These are phyloP conservation scores for Citrus inodora DNA, from an alignment of 345 rosid genomes.

Conservation along the genomic window DNA sequence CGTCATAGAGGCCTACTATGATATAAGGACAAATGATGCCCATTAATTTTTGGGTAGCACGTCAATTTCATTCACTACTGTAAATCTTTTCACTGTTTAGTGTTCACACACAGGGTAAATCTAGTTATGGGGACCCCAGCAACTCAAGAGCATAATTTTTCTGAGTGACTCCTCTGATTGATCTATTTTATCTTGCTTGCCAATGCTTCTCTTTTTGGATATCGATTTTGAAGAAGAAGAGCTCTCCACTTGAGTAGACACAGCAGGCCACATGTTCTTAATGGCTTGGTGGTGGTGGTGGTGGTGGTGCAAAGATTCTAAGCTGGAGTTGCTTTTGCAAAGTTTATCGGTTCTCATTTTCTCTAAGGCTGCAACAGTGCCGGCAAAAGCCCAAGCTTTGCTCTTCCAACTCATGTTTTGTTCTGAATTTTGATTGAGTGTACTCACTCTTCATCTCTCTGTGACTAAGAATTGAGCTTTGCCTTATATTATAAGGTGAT, in stretches of 20 bases:
- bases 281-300: slow-evolving; percentile 9
- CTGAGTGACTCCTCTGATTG: slow-evolving; percentile 14
- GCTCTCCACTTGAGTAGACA: slow-evolving; percentile 6
- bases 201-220: not conserved
- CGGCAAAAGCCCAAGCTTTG: slow-evolving; percentile 17
- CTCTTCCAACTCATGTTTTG: slow-evolving; percentile 14
- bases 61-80: too few relatives aligned
- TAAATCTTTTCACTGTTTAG: too few relatives aligned
- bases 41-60: too few relatives aligned
- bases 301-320: slow-evolving; percentile 3
- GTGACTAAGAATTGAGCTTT: too few relatives aligned
- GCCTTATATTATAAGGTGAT: not conserved
- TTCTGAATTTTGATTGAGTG: not conserved
- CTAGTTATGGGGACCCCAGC: slow-evolving; percentile 14
- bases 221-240: not conserved
- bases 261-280: slow-evolving; percentile 1
- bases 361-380: slow-evolving; percentile 18
- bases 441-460: not conserved
- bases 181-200: not conserved
- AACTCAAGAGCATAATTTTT: slow-evolving; percentile 3
- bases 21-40: too few relatives aligned
- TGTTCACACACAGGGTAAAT: too few relatives aligned
- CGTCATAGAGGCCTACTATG: too few relatives aligned
- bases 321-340: not conserved
- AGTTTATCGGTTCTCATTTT: slow-evolving; percentile 4